These are phyloP conservation scores for Fallopia convolvulus DNA, from an alignment of 148 eudicot species.

Conservation along the genomic window DNA sequence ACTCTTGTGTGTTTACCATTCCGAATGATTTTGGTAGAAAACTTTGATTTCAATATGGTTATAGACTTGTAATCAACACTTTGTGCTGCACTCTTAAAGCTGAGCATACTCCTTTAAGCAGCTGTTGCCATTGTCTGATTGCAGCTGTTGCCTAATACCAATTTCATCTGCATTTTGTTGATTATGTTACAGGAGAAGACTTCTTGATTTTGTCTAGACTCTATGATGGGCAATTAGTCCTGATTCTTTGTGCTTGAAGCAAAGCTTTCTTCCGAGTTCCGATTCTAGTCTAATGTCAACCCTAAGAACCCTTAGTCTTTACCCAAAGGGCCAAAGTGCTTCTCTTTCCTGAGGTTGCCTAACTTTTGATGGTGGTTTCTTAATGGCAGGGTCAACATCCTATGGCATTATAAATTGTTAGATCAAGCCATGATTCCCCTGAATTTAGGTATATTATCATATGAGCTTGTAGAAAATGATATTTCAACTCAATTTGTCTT, in stretches of 20 bases:
- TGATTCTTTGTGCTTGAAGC: not conserved
- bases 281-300: not conserved
- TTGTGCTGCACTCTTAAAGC: not conserved
- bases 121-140: not conserved
- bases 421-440: not conserved
- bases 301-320: not conserved
- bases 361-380: not conserved
- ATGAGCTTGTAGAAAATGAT: not conserved
- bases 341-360: not conserved
- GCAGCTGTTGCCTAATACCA: not conserved
- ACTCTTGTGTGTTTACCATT: not conserved
- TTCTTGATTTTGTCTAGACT: not conserved
- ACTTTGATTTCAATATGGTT: not conserved
- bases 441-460: not conserved
- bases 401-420: not conserved
- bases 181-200: not conserved
- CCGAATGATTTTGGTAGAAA: not conserved
- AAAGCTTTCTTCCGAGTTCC: not conserved
- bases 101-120: not conserved
- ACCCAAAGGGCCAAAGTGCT: not conserved
- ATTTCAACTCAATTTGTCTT: not conserved
- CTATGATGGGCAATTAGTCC: not conserved
- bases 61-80: not conserved
- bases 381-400: not conserved
- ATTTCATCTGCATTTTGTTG: not conserved